Percentiles rank a stretch among this genome's conserved stretches.
phyloP scores from a whole-genome alignment of 2,329 filamentous ascomycete genomes.

The Sclerotinia subarctica region DNA sequence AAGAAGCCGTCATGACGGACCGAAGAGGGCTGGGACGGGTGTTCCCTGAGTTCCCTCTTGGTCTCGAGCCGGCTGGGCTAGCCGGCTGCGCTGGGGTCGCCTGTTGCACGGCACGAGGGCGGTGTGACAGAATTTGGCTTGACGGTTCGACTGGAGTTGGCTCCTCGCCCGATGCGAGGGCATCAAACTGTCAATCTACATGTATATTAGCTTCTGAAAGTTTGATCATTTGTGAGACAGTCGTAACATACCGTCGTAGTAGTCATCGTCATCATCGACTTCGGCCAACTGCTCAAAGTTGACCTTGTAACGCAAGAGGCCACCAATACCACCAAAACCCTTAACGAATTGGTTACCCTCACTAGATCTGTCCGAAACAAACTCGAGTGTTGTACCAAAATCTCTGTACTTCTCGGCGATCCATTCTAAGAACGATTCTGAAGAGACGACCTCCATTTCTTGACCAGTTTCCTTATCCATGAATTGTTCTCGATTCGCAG shows the following conservation, averaged over 20 bases:
- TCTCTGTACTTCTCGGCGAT: conserved; percentile 98
- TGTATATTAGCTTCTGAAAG: conserved; percentile 24
- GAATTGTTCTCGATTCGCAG: conserved; percentile 73
- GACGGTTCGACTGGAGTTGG: conserved; percentile 59
- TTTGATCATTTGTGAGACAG: not conserved
- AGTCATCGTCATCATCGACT: conserved; percentile 86
- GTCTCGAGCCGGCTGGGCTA: conserved; percentile 39
- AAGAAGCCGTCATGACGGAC: conserved; percentile 57
- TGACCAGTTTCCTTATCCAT: conserved; percentile 93
- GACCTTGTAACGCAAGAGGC: conserved; percentile 97
- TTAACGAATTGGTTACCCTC: conserved; percentile 99
- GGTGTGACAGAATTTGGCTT: conserved; percentile 43
- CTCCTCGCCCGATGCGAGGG: conserved; percentile 87
- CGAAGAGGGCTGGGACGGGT: conserved; percentile 63
- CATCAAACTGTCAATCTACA: conserved; percentile 82
- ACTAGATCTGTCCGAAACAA: conserved; percentile 94
- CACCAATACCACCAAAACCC: conserved; percentile 97
- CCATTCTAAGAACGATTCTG: conserved; percentile 97
- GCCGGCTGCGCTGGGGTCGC: conserved; percentile 42
- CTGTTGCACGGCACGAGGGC: conserved; percentile 45
- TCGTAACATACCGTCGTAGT: conserved; percentile 64
- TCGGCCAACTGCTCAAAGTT: conserved; percentile 99
- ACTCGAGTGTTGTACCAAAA: conserved; percentile 92
- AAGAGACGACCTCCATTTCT: conserved; percentile 91
- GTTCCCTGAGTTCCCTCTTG: conserved; percentile 44